Conservation (phyloP, 2,329 filamentous ascomycete species). For the Chaetothyriales sp. region DNA sequence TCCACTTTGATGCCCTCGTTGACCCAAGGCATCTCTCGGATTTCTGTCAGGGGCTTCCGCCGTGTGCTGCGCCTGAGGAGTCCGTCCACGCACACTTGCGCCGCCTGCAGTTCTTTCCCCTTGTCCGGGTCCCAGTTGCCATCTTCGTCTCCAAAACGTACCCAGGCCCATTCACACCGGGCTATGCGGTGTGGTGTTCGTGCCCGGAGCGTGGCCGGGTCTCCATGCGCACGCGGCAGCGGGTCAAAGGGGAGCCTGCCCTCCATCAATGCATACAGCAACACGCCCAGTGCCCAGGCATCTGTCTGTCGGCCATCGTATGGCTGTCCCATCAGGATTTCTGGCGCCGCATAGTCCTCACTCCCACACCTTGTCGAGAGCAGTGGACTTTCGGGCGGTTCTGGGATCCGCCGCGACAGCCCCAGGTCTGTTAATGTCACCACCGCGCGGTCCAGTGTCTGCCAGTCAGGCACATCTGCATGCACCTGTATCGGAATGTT, state of each 20-base stretch:
- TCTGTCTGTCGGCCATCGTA: slow-evolving; percentile 89
- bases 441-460: slow-evolving; percentile 63
- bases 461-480: slow-evolving; percentile 52
- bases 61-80: slow-evolving; percentile 68
- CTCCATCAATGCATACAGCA: slow-evolving; percentile 86
- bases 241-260: slow-evolving; percentile 88
- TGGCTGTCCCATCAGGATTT: slow-evolving; percentile 85
- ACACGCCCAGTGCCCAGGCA: slow-evolving; percentile 85
- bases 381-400: slow-evolving; percentile 60
- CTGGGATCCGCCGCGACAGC: slow-evolving; percentile 66
- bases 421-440: slow-evolving; percentile 85
- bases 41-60: slow-evolving; percentile 59
- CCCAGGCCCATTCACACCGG: slow-evolving; percentile 89
- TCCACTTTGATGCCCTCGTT: slow-evolving; percentile 54
- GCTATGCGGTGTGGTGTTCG: slow-evolving; percentile 89
- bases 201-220: slow-evolving; percentile 59
- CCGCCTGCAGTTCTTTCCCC: slow-evolving; percentile 53
- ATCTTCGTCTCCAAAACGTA: slow-evolving; percentile 65
- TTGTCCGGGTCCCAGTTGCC: slow-evolving; percentile 68
- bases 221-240: slow-evolving; percentile 57
- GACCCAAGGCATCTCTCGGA: slow-evolving; percentile 63
- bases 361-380: slow-evolving; percentile 89
- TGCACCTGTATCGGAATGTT: slow-evolving; percentile 60
- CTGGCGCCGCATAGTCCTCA: slow-evolving; percentile 92
- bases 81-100: slow-evolving; percentile 67